Evolutionary conservation across 306 rosid species (phyloP), one percentile per base, ranked within the genome.

Genomic region (Pyrus pyrifolia): DNA sequence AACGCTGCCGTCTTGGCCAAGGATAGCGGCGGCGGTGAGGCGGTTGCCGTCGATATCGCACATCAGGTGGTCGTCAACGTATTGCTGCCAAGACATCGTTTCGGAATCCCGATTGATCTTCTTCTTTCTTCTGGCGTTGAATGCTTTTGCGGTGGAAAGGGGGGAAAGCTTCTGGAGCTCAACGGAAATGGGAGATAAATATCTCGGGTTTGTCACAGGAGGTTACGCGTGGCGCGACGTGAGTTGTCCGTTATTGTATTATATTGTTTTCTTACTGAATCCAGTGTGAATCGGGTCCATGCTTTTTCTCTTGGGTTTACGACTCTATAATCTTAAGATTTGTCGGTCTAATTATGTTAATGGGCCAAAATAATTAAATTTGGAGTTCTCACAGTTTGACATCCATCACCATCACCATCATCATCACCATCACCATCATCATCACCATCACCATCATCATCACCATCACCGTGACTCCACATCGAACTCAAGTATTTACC

Each of bases 61-160:
- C 73, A 90, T 74, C 78, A 90, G 88, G 79, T 90, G 96, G 3
- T 90, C 96, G 62, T 90, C 96, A 2, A 90, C 92, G 53, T 90
- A 90, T n/a, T 87, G 25, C 77, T 90, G 91, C 96, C 96, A 90
- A 88, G 96, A 90, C 96, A 90, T 90, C 82, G 78, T 29, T 74
- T 45, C 2, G 44, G 3, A 15, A 21, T 21, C 33, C 65, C 31
- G 17, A 31, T 51, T 52, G n/a, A 22, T 23, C 58, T 35, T 66
- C 19, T 6, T 19, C 18, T 35, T 38, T 68, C 58, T 14, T 25
- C 59, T 11, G 57, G 35, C 14, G 46, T 15, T 45, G 57, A 23
- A 13, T 8, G 76, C 44, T n/a, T 71, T 2, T 22, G 6, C 17
- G 31, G 5, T 1, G 29, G 21, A 29, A 12, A 61, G 38, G 6